These are phyloP conservation scores for Solanum lignicaule DNA, from an alignment of 257 asterid genomes.

Conservation along the genomic window DNA sequence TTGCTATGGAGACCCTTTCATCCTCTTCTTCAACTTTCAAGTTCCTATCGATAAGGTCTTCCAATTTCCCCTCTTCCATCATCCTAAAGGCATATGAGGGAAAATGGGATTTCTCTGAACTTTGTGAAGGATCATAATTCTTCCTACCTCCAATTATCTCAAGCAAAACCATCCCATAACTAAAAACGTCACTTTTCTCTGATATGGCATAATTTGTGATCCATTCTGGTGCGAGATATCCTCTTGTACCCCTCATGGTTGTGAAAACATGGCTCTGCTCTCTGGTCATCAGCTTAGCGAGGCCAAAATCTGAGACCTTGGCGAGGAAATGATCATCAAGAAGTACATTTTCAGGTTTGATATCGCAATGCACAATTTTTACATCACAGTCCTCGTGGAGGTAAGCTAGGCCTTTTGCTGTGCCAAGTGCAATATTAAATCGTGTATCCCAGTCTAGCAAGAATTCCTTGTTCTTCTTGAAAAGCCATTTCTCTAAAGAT, in stretches of 20 bases:
- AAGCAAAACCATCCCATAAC: conserved; percentile 89
- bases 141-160: conserved; percentile 87
- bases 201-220: conserved; percentile 90
- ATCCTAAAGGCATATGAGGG: conserved; percentile 71
- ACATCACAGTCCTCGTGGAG: conserved; percentile 82
- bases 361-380: conserved; percentile 80
- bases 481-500: conserved; percentile 85
- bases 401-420: conserved; percentile 85
- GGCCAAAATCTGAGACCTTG: conserved; percentile 79
- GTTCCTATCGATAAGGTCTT: conserved; percentile 49
- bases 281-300: conserved; percentile 84
- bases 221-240: conserved; percentile 98
- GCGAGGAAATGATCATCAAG: conserved; percentile 66
- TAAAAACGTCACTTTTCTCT: conserved; percentile 86
- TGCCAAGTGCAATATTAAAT: conserved; percentile 62
- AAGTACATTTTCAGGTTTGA: conserved; percentile 82
- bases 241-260: conserved; percentile 79
- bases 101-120: conserved; percentile 71
- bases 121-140: conserved; percentile 49
- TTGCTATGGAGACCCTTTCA: conserved; percentile 51
- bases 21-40: conserved; percentile 49
- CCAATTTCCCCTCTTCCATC: conserved; percentile 85
- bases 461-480: conserved; percentile 44
- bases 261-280: conserved; percentile 84
- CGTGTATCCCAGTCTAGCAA: conserved; percentile 76